Evolutionary conservation across 2,329 filamentous ascomycete genomes (phyloP).

Genomic region (Aspergillus sojae): DNA sequence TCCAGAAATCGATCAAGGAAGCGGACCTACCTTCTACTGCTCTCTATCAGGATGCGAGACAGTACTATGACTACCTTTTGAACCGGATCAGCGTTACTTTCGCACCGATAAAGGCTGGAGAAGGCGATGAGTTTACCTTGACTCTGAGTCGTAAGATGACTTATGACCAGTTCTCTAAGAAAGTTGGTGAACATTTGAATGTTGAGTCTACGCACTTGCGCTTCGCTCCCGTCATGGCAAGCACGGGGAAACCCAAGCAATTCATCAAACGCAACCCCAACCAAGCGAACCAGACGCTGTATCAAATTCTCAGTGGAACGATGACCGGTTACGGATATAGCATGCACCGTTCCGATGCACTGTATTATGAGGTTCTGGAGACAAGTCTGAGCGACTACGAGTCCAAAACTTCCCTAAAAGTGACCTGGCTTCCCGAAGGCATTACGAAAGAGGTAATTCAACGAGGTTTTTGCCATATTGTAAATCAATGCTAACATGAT

Average conservation of each 20-base stretch:
- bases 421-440: conserved; percentile 85
- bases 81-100: conserved; percentile 82
- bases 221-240: conserved; percentile 82
- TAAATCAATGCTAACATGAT: conserved; percentile 16
- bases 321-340: conserved; percentile 72
- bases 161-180: conserved; percentile 84
- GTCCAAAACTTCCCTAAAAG: conserved; percentile 82
- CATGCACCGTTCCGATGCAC: conserved; percentile 70
- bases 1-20: conserved; percentile 67
- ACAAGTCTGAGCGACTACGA: conserved; percentile 93
- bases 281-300: conserved; percentile 72
- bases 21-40: conserved; percentile 45
- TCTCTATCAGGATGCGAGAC: conserved; percentile 68
- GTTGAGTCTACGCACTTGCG: conserved; percentile 85
- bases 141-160: conserved; percentile 83
- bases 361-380: conserved; percentile 92
- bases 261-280: conserved; percentile 73
- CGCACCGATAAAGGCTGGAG: conserved; percentile 59
- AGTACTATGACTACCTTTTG: conserved; percentile 91
- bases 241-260: conserved; percentile 74
- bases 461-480: not conserved
- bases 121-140: conserved; percentile 71
- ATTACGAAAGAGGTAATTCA: conserved; percentile 79
- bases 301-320: conserved; percentile 75
- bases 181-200: conserved; percentile 75